A percentile compares a stretch with the other conserved stretches of the same genome.
Evolutionary conservation across 805 yeast species (phyloP).

Genomic region (Ogataea polymorpha): DNA sequence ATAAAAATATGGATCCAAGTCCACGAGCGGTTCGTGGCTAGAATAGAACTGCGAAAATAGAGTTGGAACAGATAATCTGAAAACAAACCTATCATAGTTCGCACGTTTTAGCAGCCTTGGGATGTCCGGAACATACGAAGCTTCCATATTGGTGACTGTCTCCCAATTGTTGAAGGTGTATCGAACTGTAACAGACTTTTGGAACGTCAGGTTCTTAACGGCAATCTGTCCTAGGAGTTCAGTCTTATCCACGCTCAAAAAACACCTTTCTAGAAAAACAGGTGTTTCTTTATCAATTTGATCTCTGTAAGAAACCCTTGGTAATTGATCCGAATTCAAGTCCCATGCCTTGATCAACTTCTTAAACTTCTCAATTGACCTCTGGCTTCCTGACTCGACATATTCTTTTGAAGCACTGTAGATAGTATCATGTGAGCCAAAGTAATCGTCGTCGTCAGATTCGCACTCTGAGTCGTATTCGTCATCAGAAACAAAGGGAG

Average conservation of each 20-base stretch:
- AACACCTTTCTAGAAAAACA: conserved; percentile 65
- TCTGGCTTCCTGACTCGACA: conserved; percentile 11
- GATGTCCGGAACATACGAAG: conserved; percentile 54
- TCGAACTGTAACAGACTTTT: conserved; percentile 64
- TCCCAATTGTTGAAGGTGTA: conserved; percentile 81
- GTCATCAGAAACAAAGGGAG: conserved; percentile 45
- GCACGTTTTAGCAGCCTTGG: conserved; percentile 47
- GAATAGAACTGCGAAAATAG: conserved; percentile 33
- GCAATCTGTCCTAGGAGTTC: conserved; percentile 70
- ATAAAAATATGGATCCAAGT: conserved; percentile 21
- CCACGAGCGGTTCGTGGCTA: conserved; percentile 22
- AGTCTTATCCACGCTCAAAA: conserved; percentile 55
- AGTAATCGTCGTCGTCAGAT: conserved; percentile 13
- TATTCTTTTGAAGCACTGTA: conserved; percentile 18
- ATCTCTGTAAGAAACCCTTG: conserved; percentile 42
- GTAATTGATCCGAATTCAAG: conserved; percentile 41
- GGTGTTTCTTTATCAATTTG: conserved; percentile 39
- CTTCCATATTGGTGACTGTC: conserved; percentile 66
- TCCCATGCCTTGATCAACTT: conserved; percentile 39
- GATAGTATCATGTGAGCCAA: conserved; percentile 15
- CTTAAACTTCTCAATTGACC: conserved; percentile 21
- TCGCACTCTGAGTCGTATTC: conserved; percentile 28
- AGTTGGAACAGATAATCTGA: conserved; percentile 51
- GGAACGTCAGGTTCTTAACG: conserved; percentile 69
- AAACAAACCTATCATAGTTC: conserved; percentile 67